Evolutionary conservation across 192 early-diverging fungal species (phyloP).

Genomic region (Gamsiella multidivaricata): DNA sequence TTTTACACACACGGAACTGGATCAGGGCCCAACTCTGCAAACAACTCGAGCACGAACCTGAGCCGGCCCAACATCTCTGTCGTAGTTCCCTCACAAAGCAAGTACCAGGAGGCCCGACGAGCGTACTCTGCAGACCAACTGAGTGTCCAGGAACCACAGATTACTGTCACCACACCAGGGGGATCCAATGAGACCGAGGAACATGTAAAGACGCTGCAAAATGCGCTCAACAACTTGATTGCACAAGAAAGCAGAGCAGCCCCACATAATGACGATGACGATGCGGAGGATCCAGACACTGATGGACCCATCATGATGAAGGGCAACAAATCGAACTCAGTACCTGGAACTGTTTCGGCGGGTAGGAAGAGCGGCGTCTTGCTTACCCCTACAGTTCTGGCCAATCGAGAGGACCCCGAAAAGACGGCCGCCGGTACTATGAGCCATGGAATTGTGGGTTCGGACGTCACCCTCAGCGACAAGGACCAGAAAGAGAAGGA

Average conservation of each 20-base stretch:
- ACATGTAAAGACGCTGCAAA: constrained; percentile 34
- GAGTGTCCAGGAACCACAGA: constrained; percentile 28
- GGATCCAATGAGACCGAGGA: constrained; percentile 44
- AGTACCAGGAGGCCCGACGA: no score
- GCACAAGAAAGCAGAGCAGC: constrained; percentile 15
- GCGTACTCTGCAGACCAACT: constrained; percentile 43
- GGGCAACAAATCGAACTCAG: constrained; percentile 5
- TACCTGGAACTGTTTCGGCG: not conserved
- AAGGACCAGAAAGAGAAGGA: constrained; percentile 7
- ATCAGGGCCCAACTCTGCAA: no score
- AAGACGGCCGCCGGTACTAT: constrained; percentile 3
- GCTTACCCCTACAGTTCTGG: constrained; percentile 35
- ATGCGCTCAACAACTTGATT: constrained; percentile 36
- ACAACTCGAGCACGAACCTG: constrained; percentile 8
- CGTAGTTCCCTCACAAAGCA: constrained; percentile 16
- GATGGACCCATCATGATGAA: constrained; percentile 36
- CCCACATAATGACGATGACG: constrained; percentile 6
- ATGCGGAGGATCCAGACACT: constrained; percentile 4
- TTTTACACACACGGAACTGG: constrained; percentile 10
- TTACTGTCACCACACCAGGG: constrained; percentile 44
- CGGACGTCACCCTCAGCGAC: constrained; percentile 9
- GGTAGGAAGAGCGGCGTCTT: constrained; percentile 20
- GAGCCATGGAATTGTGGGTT: constrained; percentile 5
- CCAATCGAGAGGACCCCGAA: constrained; percentile 24
- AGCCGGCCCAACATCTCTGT: constrained; percentile 26